Evolutionary conservation across 768 basidiomycete species (phyloP), one percentile per base, ranked within the genome.

Genomic region (Leccinum obscurum): DNA sequence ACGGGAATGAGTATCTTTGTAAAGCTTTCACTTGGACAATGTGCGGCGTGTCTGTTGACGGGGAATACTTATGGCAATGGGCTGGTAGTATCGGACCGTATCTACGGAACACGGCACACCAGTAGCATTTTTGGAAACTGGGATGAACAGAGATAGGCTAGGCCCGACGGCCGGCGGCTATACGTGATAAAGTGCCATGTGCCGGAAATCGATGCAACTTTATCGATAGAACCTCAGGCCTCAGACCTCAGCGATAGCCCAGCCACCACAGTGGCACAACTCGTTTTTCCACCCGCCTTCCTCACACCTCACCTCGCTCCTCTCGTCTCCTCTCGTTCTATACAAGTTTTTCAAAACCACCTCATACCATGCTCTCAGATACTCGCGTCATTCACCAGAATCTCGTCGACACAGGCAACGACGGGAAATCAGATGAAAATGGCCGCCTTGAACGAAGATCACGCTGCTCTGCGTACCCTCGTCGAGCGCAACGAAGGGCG

Each of bases 401-500:
- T 48, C 66, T 74, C 35, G 28, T 74, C 50, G 54, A 72, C 15
- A 50, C 64, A 6, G 72, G 68, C 55, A 64, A 22, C 35, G 70
- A 70, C 49, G 65, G 68, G 35, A 70, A 28, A 28, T 56, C 72
- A 24, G 59, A 65, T 65, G 56, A 63, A 59, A 15, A 63, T 73
- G 65, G 54, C 67, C 3, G 50, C 55, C 50, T 55, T 74, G 37
- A 66, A 70, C 44, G 62, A 69, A 11, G 74, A 74, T 39, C 35
- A 62, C 44, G 3, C 57, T 28, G 62, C 62, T 13, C 32, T 74
- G 11, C 62, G 66, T 32, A 59, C 58, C 20, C 35, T 74, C 55
- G 63, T 74, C 3, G 66, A 72, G 51, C 66, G 72, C 59, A 74
- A 74, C 60, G 74, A 75, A 10, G 73, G 74, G 17, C 72, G 67